Percentiles rank a stretch among this genome's conserved stretches.
Conservation (phyloP, 805 yeast genomes). For the Candida insectorum region DNA sequence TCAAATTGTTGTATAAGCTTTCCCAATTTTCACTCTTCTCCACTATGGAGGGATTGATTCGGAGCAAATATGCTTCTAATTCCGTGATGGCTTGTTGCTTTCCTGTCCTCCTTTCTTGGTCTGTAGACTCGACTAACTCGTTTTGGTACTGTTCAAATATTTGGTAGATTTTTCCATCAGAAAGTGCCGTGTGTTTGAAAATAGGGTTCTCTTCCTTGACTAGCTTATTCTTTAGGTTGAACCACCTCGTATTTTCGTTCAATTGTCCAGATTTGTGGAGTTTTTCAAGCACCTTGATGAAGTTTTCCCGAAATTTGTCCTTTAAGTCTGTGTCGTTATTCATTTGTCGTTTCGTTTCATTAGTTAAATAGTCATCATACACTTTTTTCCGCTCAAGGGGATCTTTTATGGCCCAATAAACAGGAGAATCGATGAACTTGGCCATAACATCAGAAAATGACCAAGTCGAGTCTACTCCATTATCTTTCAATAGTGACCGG, state of each 20-base stretch:
- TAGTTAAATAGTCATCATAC: slow-evolving; percentile 60
- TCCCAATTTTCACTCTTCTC: slow-evolving; percentile 35
- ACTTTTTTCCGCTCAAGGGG: slow-evolving; percentile 55
- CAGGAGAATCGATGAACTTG: slow-evolving; percentile 51
- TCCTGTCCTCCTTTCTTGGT: slow-evolving; percentile 17
- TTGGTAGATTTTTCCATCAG: slow-evolving; percentile 53
- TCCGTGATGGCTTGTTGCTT: slow-evolving; percentile 51
- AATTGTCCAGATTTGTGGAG: slow-evolving; percentile 35
- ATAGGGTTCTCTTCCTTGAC: slow-evolving; percentile 65
- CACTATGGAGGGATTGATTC: slow-evolving; percentile 27
- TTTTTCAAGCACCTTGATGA: slow-evolving; percentile 42
- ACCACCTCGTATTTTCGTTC: slow-evolving; percentile 62
- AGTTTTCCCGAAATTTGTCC: slow-evolving; percentile 56
- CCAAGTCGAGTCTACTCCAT: slow-evolving; percentile 70
- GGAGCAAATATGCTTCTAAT: slow-evolving; percentile 48
- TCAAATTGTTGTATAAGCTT: slow-evolving; percentile 29
- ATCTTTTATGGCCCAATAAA: slow-evolving; percentile 67
- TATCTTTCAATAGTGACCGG: slow-evolving; percentile 48
- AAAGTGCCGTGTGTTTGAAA: slow-evolving; percentile 55
- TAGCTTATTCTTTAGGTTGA: slow-evolving; percentile 42
- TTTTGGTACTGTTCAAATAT: slow-evolving; percentile 52
- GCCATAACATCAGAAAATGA: slow-evolving; percentile 66
- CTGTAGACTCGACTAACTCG: slow-evolving; percentile 31
- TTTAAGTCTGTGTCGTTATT: slow-evolving; percentile 50
- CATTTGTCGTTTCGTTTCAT: slow-evolving; percentile 45